Evolutionary conservation across 352 stramenopile genomes (phyloP).

Genomic region (Saprolegnia parasitica): DNA sequence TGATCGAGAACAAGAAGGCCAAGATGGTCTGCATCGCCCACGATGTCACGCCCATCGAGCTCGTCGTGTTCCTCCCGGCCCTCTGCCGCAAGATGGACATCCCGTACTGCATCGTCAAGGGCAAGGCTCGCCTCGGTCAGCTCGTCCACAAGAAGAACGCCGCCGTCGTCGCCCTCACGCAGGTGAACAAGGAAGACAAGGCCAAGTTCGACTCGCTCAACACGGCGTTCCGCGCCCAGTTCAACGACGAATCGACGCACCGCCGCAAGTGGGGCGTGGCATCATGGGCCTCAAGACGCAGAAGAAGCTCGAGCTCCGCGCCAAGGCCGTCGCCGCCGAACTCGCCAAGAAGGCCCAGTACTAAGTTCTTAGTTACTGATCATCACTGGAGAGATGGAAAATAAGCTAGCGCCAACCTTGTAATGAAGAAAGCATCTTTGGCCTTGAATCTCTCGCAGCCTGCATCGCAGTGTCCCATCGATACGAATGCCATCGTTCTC

Average conservation of each 20-base stretch:
- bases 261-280: constrained; percentile 97
- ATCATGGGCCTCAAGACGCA: constrained; percentile 99
- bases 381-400: constrained; percentile 21
- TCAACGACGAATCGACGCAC: constrained; percentile 92
- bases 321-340: constrained; percentile 96
- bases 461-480: no score
- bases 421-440: constrained; percentile 25
- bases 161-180: constrained; percentile 93
- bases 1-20: constrained; percentile 99
- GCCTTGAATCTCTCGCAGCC: no score
- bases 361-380: constrained; percentile 41
- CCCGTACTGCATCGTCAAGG: constrained; percentile 99
- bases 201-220: constrained; percentile 93
- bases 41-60: constrained; percentile 98
- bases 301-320: constrained; percentile 98
- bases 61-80: constrained; percentile 97
- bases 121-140: constrained; percentile 97
- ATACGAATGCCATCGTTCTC: no score
- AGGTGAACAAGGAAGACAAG: constrained; percentile 98
- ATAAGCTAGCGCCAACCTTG: constrained; percentile 3
- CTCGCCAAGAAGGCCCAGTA: constrained; percentile 98
- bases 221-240: constrained; percentile 93
- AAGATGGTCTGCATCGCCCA: constrained; percentile 99
- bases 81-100: constrained; percentile 99
- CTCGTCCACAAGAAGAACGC: constrained; percentile 99